Conservation (phyloP, 495 filamentous ascomycete species). For the Hyaloscypha finlandica region DNA sequence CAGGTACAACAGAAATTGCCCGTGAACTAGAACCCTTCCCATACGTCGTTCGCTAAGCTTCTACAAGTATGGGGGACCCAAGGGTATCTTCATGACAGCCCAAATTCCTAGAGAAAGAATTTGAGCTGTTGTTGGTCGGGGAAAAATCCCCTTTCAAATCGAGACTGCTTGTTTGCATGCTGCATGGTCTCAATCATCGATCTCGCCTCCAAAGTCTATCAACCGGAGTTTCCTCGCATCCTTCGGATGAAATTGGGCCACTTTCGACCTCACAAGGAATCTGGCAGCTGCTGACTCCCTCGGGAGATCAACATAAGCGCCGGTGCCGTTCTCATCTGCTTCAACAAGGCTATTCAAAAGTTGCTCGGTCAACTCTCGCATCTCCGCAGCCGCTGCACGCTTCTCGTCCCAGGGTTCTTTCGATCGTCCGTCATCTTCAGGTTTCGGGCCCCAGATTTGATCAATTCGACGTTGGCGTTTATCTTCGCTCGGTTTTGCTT, state of each 20-base stretch:
- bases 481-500: constrained; percentile 50
- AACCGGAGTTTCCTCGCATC: constrained; percentile 76
- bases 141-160: not conserved
- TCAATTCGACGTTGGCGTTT: constrained; percentile 71
- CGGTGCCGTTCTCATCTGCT: constrained; percentile 52
- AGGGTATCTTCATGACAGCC: not conserved
- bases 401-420: constrained; percentile 55
- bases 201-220: constrained; percentile 79
- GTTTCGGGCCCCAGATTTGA: constrained; percentile 63
- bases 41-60: no score
- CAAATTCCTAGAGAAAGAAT: not conserved
- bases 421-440: constrained; percentile 35
- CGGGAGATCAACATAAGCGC: constrained; percentile 67
- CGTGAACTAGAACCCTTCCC: not conserved
- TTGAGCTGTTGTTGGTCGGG: not conserved
- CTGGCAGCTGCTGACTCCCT: constrained; percentile 78
- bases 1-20: not conserved
- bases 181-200: constrained; percentile 56
- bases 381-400: constrained; percentile 64
- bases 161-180: not conserved
- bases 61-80: not conserved
- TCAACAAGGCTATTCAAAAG: constrained; percentile 64
- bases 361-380: constrained; percentile 65
- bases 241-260: constrained; percentile 83
- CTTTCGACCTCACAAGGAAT: constrained; percentile 81